These are phyloP conservation scores for Gossypium longicalyx DNA, from an alignment of 345 rosid genomes.

Conservation along the genomic window DNA sequence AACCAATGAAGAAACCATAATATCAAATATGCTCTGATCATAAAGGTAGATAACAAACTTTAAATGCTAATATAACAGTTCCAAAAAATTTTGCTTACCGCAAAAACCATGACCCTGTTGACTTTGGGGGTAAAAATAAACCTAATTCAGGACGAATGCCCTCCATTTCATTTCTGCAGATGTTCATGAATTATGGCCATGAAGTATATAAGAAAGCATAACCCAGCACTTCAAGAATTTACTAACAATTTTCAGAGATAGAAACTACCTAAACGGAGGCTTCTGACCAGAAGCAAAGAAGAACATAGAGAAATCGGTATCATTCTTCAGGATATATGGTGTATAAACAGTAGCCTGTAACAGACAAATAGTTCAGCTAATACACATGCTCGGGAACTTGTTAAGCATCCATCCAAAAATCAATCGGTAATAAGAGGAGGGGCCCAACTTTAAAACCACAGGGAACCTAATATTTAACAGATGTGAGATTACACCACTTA, in stretches of 20 bases:
- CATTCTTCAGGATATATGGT: conserved; percentile 68
- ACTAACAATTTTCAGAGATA: conserved; percentile 16
- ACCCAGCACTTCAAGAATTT: conserved; percentile 15
- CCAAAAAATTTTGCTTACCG: conserved; percentile 44
- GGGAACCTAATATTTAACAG: neutral
- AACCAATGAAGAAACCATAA: conserved; percentile 14
- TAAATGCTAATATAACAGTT: neutral
- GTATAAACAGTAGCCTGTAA: conserved; percentile 79
- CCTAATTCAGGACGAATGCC: conserved; percentile 65
- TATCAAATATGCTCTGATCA: neutral
- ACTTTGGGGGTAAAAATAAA: conserved; percentile 58
- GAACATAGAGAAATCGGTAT: conserved; percentile 55
- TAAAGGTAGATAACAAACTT: neutral
- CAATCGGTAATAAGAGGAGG: neutral
- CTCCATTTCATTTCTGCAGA: conserved; percentile 60
- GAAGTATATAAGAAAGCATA: conserved; percentile 15
- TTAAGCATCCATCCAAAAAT: neutral
- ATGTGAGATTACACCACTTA: neutral
- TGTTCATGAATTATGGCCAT: conserved; percentile 13
- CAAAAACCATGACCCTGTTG: conserved; percentile 65
- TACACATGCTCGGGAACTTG: conserved; percentile 2
- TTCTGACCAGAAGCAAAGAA: conserved; percentile 56
- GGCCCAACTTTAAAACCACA: neutral
- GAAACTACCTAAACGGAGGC: conserved; percentile 55
- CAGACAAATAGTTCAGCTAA: neutral